Evolutionary conservation across 768 basidiomycete genomes (phyloP).

Genomic region (Tubosaeta brunneosetosa): DNA sequence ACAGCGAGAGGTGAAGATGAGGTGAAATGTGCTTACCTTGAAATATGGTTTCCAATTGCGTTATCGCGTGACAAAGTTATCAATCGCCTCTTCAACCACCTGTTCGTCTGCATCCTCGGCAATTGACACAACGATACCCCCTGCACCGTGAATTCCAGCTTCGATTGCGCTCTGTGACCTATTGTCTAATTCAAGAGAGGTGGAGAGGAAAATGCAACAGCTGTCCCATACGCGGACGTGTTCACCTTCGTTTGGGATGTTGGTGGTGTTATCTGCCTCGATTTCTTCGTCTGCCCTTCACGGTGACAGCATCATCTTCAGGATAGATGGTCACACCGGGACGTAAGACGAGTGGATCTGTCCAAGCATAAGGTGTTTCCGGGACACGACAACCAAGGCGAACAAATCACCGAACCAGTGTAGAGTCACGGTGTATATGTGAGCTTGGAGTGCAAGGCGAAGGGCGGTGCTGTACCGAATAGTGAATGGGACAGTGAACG

Average conservation of each 20-base stretch:
- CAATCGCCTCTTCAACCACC: conserved; percentile 37
- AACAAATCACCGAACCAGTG: conserved; percentile 89
- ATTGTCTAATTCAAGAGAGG: conserved; percentile 49
- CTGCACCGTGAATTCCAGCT: conserved; percentile 53
- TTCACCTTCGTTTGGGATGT: conserved; percentile 23
- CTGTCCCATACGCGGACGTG: conserved; percentile 53
- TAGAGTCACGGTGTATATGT: conserved; percentile 70
- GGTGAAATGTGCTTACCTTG: conserved; percentile 46
- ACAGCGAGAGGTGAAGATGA: no score
- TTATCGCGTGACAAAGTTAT: conserved; percentile 69
- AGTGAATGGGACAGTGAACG: background rate
- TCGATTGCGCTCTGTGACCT: conserved; percentile 53
- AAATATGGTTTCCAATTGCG: conserved; percentile 67
- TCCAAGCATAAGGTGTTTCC: conserved; percentile 66
- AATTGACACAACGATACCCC: conserved; percentile 53
- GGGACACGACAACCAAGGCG: conserved; percentile 51
- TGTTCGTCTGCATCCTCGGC: conserved; percentile 41
- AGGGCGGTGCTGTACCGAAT: conserved; percentile 43
- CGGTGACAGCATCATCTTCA: conserved; percentile 13
- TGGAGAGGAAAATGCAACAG: conserved; percentile 56
- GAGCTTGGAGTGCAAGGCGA: conserved; percentile 53
- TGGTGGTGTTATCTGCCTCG: conserved; percentile 8
- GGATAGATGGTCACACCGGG: conserved; percentile 17
- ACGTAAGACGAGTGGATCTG: conserved; percentile 54
- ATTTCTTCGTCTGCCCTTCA: conserved; percentile 20